These are phyloP conservation scores for Oropetium thomaeum DNA, from an alignment of 176 grass and related monocot species.

Conservation along the genomic window DNA sequence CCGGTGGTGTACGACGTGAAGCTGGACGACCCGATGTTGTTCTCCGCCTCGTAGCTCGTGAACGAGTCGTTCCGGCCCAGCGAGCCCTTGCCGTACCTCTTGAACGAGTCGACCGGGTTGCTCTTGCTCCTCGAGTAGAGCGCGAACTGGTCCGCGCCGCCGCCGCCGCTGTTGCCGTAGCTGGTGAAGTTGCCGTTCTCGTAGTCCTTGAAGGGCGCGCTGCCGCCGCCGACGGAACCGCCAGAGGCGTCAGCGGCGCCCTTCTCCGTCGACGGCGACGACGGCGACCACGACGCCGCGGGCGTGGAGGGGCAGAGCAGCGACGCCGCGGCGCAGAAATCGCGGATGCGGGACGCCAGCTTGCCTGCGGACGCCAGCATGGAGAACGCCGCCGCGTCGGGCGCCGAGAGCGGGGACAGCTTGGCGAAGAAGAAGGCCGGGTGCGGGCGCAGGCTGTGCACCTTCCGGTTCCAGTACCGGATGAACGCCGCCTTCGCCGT, in stretches of 20 bases:
- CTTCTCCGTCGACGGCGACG: not conserved
- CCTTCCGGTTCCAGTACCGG: constrained; percentile 71
- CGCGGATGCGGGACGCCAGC: constrained; percentile 24
- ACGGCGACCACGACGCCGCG: not conserved
- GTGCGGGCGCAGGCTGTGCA: constrained; percentile 47
- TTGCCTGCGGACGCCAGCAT: constrained; percentile 16
- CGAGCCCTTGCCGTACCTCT: constrained; percentile 42
- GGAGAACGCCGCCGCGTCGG: constrained; percentile 26
- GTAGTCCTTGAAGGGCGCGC: constrained; percentile 42
- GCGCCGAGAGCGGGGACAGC: constrained; percentile 56
- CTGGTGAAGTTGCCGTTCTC: constrained; percentile 54
- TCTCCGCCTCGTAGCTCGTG: constrained; percentile 32
- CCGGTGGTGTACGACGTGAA: constrained; percentile 47
- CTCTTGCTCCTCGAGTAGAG: constrained; percentile 38
- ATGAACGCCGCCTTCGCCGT: constrained; percentile 56
- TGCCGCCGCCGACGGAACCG: not conserved
- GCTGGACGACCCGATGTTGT: constrained; percentile 45
- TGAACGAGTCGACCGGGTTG: constrained; percentile 42
- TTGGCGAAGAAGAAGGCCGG: constrained; percentile 59
- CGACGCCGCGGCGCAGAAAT: constrained; percentile 45
- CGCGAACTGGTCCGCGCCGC: constrained; percentile 41
- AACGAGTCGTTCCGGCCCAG: constrained; percentile 51
- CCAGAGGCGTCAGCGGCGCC: not conserved
- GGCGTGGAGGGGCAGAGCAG: constrained; percentile 42
- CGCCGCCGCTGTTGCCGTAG: constrained; percentile 47